Conservation (phyloP, 352 stramenopile species). For the Phytophthora melonis region DNA sequence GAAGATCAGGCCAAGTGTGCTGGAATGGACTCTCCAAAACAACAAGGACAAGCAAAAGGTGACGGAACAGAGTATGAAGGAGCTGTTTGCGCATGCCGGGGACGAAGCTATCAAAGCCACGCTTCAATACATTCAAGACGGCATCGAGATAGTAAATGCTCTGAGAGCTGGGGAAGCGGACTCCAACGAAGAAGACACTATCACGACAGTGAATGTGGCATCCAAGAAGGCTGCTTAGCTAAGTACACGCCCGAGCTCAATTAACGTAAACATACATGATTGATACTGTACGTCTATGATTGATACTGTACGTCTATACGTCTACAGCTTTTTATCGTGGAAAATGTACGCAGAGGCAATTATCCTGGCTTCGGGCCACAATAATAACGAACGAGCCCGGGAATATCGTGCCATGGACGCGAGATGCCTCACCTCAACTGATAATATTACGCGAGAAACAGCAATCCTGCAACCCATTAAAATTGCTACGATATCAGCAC, state of each 20-base stretch:
- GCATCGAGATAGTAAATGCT: constrained; percentile 13
- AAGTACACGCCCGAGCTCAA: too few species aligned
- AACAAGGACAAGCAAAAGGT: neutral
- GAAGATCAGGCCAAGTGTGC: constrained; percentile 24
- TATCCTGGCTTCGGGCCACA: too few species aligned
- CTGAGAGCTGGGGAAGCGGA: constrained; percentile 6
- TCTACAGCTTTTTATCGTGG: too few species aligned
- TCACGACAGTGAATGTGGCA: neutral
- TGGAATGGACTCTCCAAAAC: constrained; percentile 2
- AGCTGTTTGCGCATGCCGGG: neutral
- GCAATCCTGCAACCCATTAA: neutral
- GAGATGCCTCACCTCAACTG: too few species aligned
- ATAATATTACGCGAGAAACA: too few species aligned
- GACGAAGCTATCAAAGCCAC: constrained; percentile 18
- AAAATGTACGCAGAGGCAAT: too few species aligned
- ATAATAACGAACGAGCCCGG: too few species aligned
- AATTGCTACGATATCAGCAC: neutral
- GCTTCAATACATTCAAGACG: constrained; percentile 25
- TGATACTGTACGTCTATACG: too few species aligned
- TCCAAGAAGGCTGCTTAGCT: neutral
- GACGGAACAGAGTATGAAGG: neutral
- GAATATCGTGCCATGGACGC: too few species aligned
- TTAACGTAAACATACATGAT: too few species aligned
- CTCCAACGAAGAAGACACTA: neutral
- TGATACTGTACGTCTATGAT: too few species aligned